These are phyloP conservation scores for Infundibulicybe gibba DNA, from an alignment of 768 basidiomycete species.

Conservation along the genomic window DNA sequence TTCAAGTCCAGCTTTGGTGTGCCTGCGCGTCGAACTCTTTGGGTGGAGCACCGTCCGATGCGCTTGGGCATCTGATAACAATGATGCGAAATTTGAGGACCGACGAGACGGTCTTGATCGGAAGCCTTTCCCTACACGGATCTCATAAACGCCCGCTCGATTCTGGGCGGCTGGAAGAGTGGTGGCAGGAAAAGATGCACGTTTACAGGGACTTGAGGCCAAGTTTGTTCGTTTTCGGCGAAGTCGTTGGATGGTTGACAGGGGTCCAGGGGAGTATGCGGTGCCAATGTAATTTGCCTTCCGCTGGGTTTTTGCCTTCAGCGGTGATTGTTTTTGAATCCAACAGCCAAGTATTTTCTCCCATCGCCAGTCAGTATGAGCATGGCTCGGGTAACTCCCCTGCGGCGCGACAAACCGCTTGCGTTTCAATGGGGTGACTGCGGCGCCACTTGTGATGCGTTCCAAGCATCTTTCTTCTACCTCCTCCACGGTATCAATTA, in stretches of 20 bases:
- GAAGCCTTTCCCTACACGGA: too few species aligned
- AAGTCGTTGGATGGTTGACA: too few species aligned
- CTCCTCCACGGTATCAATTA: constrained; percentile 46
- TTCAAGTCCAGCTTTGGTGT: constrained; percentile 1
- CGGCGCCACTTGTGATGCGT: constrained; percentile 2
- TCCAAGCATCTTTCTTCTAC: constrained; percentile 40
- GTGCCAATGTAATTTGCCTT: too few species aligned
- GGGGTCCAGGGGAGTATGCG: too few species aligned
- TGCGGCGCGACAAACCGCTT: neutral
- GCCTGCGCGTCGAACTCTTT: neutral
- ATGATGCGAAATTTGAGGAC: neutral
- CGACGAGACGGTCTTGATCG: too few species aligned
- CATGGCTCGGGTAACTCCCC: neutral
- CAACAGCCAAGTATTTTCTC: constrained; percentile 43
- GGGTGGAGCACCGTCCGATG: constrained; percentile 30
- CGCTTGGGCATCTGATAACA: constrained; percentile 20
- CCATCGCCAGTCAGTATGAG: constrained; percentile 38
- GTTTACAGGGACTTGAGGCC: too few species aligned
- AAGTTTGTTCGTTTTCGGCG: neutral
- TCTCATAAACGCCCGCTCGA: too few species aligned
- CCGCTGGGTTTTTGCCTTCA: neutral
- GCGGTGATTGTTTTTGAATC: constrained; percentile 23
- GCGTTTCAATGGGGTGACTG: neutral
- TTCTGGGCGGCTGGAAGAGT: too few species aligned
- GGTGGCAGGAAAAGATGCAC: constrained; percentile 31